Percentiles rank a stretch among this genome's conserved stretches.
Evolutionary conservation across 192 early-diverging fungal species (phyloP).

Genomic region (Backusella parvicylindrica): DNA sequence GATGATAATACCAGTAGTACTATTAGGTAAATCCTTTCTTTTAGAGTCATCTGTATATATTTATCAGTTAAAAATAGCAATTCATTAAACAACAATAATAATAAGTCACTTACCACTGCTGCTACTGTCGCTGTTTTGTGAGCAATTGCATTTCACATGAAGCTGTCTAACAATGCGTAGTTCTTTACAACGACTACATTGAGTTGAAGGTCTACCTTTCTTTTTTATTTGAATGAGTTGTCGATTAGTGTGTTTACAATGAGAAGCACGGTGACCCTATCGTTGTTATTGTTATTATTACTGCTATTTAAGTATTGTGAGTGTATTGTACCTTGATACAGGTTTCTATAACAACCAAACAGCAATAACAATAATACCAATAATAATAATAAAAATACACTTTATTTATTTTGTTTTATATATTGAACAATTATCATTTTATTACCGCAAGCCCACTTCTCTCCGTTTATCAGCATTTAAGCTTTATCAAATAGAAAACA

Average conservation of each 20-base stretch:
- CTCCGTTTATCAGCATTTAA: conserved; percentile 8
- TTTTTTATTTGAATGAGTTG: conserved; percentile 58
- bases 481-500: not conserved
- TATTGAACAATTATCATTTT: not conserved
- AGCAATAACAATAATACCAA: not conserved
- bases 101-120: not conserved
- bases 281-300: not conserved
- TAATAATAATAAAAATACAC: not conserved
- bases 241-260: conserved; percentile 44
- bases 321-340: conserved; percentile 16
- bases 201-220: conserved; percentile 67
- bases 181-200: conserved; percentile 63
- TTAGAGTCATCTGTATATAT: not conserved
- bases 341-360: conserved; percentile 5
- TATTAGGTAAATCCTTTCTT: not conserved
- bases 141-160: conserved; percentile 63
- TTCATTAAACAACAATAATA: not conserved
- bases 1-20: not conserved
- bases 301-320: not conserved
- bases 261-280: conserved; percentile 37
- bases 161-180: conserved; percentile 60
- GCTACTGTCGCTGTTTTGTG: not conserved
- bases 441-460: conserved; percentile 23
- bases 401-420: not conserved
- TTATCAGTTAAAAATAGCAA: not conserved